phyloP scores from a whole-genome alignment of 73 alveolate genomes.

The Blepharisma japonicum region DNA sequence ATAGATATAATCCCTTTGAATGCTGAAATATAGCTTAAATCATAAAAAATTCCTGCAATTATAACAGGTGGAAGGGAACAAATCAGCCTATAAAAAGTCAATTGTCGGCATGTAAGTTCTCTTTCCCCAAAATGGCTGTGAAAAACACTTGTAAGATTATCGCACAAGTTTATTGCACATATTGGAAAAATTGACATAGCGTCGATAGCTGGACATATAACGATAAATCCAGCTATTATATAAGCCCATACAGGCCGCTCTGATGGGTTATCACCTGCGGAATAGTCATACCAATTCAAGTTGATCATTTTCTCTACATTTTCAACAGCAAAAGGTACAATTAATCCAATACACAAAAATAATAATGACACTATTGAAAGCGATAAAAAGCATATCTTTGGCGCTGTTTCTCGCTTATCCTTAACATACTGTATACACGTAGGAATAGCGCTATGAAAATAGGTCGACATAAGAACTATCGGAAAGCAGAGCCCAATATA shows the following conservation, averaged over 20 bases:
- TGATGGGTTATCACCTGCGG: background rate
- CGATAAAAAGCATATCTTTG: too few relatives aligned
- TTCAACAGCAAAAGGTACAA: background rate
- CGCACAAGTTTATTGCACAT: background rate
- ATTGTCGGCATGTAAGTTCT: background rate
- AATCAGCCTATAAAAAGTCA: background rate
- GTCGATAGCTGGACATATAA: background rate
- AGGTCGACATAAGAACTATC: too few relatives aligned
- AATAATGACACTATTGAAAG: too few relatives aligned
- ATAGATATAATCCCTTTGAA: conserved; percentile 2
- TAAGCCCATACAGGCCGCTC: background rate
- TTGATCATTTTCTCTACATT: background rate
- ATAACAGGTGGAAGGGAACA: background rate
- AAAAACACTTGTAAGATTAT: background rate
- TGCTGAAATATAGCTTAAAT: background rate
- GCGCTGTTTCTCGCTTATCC: too few relatives aligned
- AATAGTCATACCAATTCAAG: background rate
- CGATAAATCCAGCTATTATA: background rate
- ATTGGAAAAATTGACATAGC: background rate
- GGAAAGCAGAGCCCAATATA: too few relatives aligned
- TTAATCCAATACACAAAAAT: too few relatives aligned
- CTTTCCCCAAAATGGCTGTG: background rate
- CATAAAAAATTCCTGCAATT: background rate
- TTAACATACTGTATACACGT: too few relatives aligned
- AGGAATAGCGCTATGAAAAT: too few relatives aligned